Evolutionary conservation across 352 stramenopile species (phyloP).

Genomic region (Sclerospora graminicola): DNA sequence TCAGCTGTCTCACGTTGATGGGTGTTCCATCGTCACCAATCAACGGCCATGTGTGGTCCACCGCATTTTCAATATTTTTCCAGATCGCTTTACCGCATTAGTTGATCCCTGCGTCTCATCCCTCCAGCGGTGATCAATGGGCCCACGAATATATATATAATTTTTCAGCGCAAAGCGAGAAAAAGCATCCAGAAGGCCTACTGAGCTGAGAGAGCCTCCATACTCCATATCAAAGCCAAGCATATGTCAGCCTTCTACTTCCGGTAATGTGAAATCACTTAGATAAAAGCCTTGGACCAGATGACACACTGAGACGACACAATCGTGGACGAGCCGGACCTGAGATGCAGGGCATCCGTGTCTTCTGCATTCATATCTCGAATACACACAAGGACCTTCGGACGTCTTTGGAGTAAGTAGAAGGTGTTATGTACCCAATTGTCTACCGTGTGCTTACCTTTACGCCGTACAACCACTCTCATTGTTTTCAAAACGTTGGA

Average conservation of each 20-base stretch:
- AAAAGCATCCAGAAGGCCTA: slow-evolving; percentile 49
- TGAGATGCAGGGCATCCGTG: slow-evolving; percentile 20
- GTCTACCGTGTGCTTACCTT: slow-evolving; percentile 46
- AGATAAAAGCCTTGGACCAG: slow-evolving; percentile 57
- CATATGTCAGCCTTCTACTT: slow-evolving; percentile 8
- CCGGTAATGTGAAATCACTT: slow-evolving; percentile 42
- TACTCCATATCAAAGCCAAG: slow-evolving; percentile 50
- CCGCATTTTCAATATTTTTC: too few relatives aligned
- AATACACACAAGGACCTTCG: slow-evolving; percentile 55
- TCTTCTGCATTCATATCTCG: slow-evolving; percentile 49
- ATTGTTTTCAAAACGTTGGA: slow-evolving; percentile 41
- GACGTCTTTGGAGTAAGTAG: slow-evolving; percentile 53
- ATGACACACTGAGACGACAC: slow-evolving; percentile 28
- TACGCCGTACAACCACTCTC: slow-evolving; percentile 43
- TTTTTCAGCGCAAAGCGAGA: slow-evolving; percentile 42
- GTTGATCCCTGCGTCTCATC: slow-evolving; percentile 8
- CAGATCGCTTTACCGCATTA: too few relatives aligned
- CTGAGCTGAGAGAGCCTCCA: slow-evolving; percentile 33
- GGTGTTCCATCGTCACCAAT: too few relatives aligned
- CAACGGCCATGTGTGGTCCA: too few relatives aligned
- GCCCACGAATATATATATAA: slow-evolving; percentile 36
- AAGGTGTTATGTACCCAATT: slow-evolving; percentile 56
- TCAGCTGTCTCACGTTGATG: too few relatives aligned
- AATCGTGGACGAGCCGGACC: slow-evolving; percentile 7
- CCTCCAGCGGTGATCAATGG: slow-evolving; percentile 32